A percentile compares a stretch with the other conserved stretches of the same genome.
Evolutionary conservation across 2,329 filamentous ascomycete species (phyloP).

Genomic region (Ophiostoma sp.): DNA sequence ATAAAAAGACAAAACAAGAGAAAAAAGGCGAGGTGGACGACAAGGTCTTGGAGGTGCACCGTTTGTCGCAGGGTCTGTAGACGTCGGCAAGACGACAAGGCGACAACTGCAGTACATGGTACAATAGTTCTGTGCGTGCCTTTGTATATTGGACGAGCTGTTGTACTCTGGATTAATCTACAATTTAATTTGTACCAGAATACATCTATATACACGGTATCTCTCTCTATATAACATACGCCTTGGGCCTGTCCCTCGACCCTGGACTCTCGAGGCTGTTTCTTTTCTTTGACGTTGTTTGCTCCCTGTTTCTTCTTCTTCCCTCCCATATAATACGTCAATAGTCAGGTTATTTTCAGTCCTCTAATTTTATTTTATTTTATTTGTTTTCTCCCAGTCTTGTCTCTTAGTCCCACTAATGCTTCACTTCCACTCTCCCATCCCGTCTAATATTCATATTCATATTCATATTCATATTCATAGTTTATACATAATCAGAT

Average conservation of each 20-base stretch:
- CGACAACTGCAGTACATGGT: not conserved
- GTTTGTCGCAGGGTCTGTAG: not conserved
- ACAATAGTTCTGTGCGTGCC: not conserved
- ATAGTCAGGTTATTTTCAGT: too few relatives aligned
- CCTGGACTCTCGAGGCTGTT: conserved; percentile 8
- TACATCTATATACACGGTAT: not conserved
- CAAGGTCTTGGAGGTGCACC: not conserved
- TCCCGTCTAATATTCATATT: not conserved
- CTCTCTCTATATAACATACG: not conserved
- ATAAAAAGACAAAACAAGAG: not conserved
- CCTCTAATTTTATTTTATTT: not conserved
- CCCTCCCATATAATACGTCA: not conserved
- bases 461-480: not conserved
- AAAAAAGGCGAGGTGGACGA: conserved; percentile 14
- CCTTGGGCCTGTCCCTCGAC: not conserved
- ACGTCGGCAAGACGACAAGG: not conserved
- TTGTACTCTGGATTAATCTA: not conserved
- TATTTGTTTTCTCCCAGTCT: not conserved
- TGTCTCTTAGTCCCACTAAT: not conserved
- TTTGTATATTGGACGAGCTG: conserved; percentile 13
- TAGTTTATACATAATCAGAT: not conserved
- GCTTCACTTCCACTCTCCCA: not conserved
- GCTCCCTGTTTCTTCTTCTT: not conserved
- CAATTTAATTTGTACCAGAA: not conserved
- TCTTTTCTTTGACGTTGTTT: not conserved